Evolutionary conservation across 2,329 filamentous ascomycete species (phyloP).

Genomic region (Colletotrichum tofieldiae): DNA sequence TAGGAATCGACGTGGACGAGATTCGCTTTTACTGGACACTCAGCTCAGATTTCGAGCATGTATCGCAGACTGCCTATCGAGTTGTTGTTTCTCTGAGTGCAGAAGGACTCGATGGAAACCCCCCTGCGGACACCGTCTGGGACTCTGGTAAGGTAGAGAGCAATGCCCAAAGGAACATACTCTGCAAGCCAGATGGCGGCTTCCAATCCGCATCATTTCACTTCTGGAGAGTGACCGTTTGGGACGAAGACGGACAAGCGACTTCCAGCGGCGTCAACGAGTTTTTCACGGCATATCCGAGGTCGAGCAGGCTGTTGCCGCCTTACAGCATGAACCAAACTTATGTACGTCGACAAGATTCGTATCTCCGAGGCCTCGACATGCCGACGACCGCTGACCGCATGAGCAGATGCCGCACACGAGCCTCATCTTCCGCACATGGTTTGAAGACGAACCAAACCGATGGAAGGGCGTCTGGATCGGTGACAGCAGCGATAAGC

Average conservation of each 20-base stretch:
- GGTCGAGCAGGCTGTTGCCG: constrained; percentile 52
- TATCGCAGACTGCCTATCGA: constrained; percentile 51
- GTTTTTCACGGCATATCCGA: constrained; percentile 58
- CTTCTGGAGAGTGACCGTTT: constrained; percentile 55
- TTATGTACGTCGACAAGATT: constrained; percentile 51
- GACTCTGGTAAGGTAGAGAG: constrained; percentile 45
- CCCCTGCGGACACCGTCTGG: constrained; percentile 29
- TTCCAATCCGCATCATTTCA: constrained; percentile 54
- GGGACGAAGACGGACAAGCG: constrained; percentile 52
- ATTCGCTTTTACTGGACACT: constrained; percentile 55
- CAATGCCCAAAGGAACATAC: constrained; percentile 45
- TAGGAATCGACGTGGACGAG: constrained; percentile 57
- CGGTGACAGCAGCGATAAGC: no score
- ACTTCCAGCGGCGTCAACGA: constrained; percentile 49
- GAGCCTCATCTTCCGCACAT: no score
- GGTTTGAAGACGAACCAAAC: no score
- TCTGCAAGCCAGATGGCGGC: constrained; percentile 48
- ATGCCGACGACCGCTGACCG: no score
- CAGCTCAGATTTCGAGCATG: constrained; percentile 49
- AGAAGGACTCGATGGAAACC: neutral
- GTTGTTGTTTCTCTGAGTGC: constrained; percentile 35
- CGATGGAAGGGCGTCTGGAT: no score
- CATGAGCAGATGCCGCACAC: no score
- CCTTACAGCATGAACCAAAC: constrained; percentile 60
- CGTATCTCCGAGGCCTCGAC: constrained; percentile 51